Conservation (phyloP, 768 basidiomycete species). For the Kwoniella dejecticola region DNA sequence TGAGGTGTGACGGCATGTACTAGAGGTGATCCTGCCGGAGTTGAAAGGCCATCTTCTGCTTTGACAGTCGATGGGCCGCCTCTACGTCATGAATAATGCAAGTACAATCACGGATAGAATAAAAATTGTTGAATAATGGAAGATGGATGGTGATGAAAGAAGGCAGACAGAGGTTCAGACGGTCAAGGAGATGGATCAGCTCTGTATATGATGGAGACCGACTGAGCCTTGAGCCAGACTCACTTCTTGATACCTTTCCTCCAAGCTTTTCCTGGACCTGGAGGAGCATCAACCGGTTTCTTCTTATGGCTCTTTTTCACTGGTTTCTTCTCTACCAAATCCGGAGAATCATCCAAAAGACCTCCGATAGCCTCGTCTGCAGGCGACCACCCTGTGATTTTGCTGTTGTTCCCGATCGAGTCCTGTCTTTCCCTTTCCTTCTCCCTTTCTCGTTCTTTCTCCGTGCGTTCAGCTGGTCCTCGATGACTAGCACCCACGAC, state of each 20-base stretch:
- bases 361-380: constrained; percentile 27
- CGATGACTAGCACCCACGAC: constrained; percentile 39
- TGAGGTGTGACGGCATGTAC: constrained; percentile 16
- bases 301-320: constrained; percentile 39
- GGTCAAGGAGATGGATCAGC: neutral
- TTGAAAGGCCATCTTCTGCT: constrained; percentile 17
- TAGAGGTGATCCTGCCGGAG: constrained; percentile 11
- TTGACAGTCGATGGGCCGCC: constrained; percentile 29
- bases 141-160: too few relatives aligned
- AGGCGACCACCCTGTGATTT: constrained; percentile 31
- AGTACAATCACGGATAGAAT: too few relatives aligned
- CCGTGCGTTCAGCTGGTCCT: constrained; percentile 43
- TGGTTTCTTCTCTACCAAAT: constrained; percentile 7
- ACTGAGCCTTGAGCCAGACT: too few relatives aligned
- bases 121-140: too few relatives aligned
- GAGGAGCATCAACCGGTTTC: constrained; percentile 21
- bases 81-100: constrained; percentile 13
- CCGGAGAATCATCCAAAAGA: constrained; percentile 14
- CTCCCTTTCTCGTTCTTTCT: constrained; percentile 22
- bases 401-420: neutral
- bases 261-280: constrained; percentile 38
- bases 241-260: constrained; percentile 48
- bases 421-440: constrained; percentile 7
- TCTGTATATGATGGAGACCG: too few relatives aligned
- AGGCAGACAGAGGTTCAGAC: neutral